These are phyloP conservation scores for Ogataea polymorpha DNA, from an alignment of 805 yeast species.

Conservation along the genomic window DNA sequence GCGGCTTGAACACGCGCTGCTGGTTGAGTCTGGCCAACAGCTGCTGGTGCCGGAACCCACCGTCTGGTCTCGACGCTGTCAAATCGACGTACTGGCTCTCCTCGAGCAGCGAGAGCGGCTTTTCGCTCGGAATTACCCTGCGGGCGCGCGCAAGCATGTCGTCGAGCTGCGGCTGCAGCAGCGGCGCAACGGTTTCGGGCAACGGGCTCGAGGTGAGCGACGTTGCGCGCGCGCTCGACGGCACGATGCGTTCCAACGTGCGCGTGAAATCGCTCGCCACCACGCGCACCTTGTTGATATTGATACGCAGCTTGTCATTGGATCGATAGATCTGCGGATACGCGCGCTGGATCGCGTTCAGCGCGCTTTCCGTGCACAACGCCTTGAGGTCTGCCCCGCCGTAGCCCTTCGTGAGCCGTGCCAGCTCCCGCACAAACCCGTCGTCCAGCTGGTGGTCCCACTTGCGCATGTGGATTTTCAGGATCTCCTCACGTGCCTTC, in stretches of 20 bases:
- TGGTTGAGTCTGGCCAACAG: conserved; percentile 38
- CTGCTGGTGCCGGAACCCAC: conserved; percentile 69
- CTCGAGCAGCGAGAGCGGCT: conserved; percentile 56
- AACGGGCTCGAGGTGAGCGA: conserved; percentile 68
- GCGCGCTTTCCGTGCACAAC: conserved; percentile 91
- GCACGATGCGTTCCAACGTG: conserved; percentile 83
- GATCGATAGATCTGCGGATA: conserved; percentile 90
- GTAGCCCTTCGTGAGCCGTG: conserved; percentile 85
- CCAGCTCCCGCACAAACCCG: conserved; percentile 60
- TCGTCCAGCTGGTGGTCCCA: conserved; percentile 76
- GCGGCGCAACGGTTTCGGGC: conserved; percentile 67
- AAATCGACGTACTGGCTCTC: conserved; percentile 66
- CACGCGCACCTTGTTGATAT: conserved; percentile 69
- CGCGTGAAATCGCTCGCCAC: conserved; percentile 79
- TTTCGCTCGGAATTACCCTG: conserved; percentile 57
- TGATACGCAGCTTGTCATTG: conserved; percentile 66
- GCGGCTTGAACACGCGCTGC: conserved; percentile 76
- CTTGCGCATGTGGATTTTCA: conserved; percentile 80
- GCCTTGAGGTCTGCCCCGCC: conserved; percentile 98
- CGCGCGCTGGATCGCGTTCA: conserved; percentile 84
- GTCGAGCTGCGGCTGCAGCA: conserved; percentile 52
- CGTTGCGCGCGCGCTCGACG: conserved; percentile 86
- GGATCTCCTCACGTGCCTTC: conserved; percentile 72
- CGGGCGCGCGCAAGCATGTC: conserved; percentile 48
- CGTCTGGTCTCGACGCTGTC: conserved; percentile 43